These are phyloP conservation scores for Entomortierella beljakovae DNA, from an alignment of 192 early-diverging fungal genomes.

Conservation along the genomic window DNA sequence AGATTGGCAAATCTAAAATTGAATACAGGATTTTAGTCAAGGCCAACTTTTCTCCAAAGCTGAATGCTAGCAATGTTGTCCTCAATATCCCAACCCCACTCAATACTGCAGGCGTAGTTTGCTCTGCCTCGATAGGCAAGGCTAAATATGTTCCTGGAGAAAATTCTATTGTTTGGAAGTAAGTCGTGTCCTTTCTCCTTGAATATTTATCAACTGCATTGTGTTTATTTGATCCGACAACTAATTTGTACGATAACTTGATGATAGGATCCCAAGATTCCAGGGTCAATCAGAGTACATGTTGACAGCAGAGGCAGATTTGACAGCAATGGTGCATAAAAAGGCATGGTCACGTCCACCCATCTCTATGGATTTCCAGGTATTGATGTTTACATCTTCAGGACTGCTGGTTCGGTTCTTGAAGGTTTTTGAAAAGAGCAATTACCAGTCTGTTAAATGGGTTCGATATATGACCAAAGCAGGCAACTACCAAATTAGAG, in stretches of 20 bases:
- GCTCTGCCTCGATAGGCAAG: conserved; percentile 83
- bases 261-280: conserved; percentile 84
- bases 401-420: conserved; percentile 96
- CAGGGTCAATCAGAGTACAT: conserved; percentile 90
- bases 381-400: conserved; percentile 97
- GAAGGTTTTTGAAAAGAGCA: conserved; percentile 97
- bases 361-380: conserved; percentile 95
- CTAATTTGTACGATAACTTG: neutral
- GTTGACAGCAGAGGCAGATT: conserved; percentile 84
- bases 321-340: conserved; percentile 85
- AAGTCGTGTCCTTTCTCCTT: conserved; percentile 35
- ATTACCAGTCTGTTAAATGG: conserved; percentile 98
- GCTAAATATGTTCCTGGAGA: conserved; percentile 96
- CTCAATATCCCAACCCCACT: conserved; percentile 93
- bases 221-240: too few relatives aligned
- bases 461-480: conserved; percentile 99
- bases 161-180: conserved; percentile 97
- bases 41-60: conserved; percentile 89
- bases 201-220: too few relatives aligned
- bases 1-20: conserved; percentile 83
- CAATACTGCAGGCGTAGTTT: conserved; percentile 86
- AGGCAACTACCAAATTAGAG: conserved; percentile 83
- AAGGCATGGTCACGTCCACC: conserved; percentile 96
- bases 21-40: conserved; percentile 94
- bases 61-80: conserved; percentile 90